Percentiles rank a stretch among this genome's conserved stretches.
Conservation (phyloP, 495 filamentous ascomycete genomes). For the Aspergillus wentii region DNA sequence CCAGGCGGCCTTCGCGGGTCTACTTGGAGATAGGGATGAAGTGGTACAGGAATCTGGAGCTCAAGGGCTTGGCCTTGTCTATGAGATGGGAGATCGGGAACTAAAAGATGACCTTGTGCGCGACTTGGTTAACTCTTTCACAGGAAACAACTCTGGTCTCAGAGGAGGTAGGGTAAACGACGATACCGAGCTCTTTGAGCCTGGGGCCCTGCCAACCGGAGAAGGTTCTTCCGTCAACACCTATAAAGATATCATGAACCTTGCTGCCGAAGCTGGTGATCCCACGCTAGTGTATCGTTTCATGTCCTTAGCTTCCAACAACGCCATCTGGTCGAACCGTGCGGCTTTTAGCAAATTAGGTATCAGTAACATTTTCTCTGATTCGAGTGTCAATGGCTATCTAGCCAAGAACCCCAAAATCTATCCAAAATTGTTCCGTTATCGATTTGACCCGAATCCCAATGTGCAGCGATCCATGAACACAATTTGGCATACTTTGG, state of each 20-base stretch:
- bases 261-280: constrained; percentile 91
- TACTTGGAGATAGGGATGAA: constrained; percentile 86
- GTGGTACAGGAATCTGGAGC: constrained; percentile 94
- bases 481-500: constrained; percentile 89
- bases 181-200: constrained; percentile 90
- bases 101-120: constrained; percentile 79
- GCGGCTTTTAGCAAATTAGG: constrained; percentile 94
- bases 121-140: constrained; percentile 84
- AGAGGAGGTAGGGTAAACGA: constrained; percentile 69
- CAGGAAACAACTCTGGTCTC: constrained; percentile 64
- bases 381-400: constrained; percentile 70
- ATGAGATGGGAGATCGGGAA: constrained; percentile 79
- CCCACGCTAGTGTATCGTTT: constrained; percentile 93
- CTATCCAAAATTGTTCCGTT: constrained; percentile 90
- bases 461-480: constrained; percentile 94
- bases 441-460: constrained; percentile 89
- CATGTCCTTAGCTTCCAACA: constrained; percentile 92
- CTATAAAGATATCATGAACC: constrained; percentile 90
- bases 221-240: constrained; percentile 86
- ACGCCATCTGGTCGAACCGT: constrained; percentile 90
- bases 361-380: constrained; percentile 83
- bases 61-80: constrained; percentile 81
- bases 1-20: constrained; percentile 79
- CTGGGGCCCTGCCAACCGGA: constrained; percentile 86
- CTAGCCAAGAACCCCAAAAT: constrained; percentile 79